A percentile compares a stretch with the other conserved stretches of the same genome.
Conservation (phyloP, 352 stramenopile species). For the Pythium vanterpoolii region DNA sequence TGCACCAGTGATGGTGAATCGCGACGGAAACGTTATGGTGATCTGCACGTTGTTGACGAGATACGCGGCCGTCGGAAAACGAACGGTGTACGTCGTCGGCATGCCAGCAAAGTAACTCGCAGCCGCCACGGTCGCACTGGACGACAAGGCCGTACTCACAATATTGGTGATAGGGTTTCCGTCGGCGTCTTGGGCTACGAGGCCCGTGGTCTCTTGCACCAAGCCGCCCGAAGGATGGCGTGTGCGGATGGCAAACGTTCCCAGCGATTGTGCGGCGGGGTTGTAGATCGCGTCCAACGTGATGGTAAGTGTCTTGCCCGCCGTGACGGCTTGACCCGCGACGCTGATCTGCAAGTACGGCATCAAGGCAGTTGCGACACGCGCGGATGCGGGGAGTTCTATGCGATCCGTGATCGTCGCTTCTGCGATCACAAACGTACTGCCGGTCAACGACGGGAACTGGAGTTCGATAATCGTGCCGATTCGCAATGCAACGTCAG, state of each 20-base stretch:
- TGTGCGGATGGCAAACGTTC: conserved; percentile 41
- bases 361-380: conserved; percentile 23
- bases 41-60: conserved; percentile 35
- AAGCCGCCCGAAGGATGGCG: conserved; percentile 34
- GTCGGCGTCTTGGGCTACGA: background rate
- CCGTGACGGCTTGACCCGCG: conserved; percentile 26
- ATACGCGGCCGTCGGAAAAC: conserved; percentile 48
- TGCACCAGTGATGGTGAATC: conserved; percentile 33
- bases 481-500: conserved; percentile 32
- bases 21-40: conserved; percentile 38
- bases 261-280: conserved; percentile 33
- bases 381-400: conserved; percentile 32
- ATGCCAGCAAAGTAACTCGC: conserved; percentile 42
- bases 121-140: conserved; percentile 34
- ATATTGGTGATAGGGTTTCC: conserved; percentile 20
- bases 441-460: conserved; percentile 38
- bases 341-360: conserved; percentile 38
- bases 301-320: conserved; percentile 29
- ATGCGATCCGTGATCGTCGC: conserved; percentile 21
- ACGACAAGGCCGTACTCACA: conserved; percentile 26
- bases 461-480: conserved; percentile 41
- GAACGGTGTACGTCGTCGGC: conserved; percentile 33
- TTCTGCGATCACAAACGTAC: conserved; percentile 33
- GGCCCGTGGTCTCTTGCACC: conserved; percentile 33
- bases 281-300: conserved; percentile 51